Conservation (phyloP, 2,329 filamentous ascomycete species). For the Sclerotinia nivalis region DNA sequence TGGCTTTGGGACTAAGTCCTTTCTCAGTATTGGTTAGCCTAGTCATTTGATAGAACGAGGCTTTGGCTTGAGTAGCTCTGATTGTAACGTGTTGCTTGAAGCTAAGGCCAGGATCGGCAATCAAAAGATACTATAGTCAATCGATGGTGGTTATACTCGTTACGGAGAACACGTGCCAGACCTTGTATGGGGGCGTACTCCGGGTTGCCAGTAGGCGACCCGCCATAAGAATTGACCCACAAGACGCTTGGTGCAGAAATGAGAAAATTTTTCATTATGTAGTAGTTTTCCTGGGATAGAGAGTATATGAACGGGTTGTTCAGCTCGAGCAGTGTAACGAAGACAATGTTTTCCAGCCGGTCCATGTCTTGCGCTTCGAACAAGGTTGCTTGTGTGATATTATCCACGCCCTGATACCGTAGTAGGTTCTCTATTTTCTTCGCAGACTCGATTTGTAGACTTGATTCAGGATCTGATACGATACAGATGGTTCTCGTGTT, state of each 20-base stretch:
- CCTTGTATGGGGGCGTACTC: conserved; percentile 11
- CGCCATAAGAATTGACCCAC: conserved; percentile 51
- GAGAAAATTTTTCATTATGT: neutral
- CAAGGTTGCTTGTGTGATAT: neutral
- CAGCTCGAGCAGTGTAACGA: conserved; percentile 1
- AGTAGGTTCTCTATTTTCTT: neutral
- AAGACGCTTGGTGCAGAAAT: conserved; percentile 41
- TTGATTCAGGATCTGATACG: neutral
- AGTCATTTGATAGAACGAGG: no score
- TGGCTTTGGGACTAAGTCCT: no score
- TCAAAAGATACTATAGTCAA: neutral
- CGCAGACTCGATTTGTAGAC: neutral
- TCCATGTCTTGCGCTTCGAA: neutral
- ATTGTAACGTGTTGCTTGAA: no score
- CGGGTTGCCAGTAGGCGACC: conserved; percentile 38
- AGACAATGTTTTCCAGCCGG: neutral
- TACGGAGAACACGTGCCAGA: conserved; percentile 8
- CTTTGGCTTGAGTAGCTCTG: no score
- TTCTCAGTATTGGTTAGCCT: no score
- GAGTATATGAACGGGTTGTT: conserved; percentile 9
- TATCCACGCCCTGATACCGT: neutral
- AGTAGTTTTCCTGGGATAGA: neutral
- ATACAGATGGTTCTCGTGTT: neutral
- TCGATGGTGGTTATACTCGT: neutral
- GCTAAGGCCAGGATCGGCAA: no score